Conservation (phyloP, 306 rosid species). For the Rubus parviflorus region DNA sequence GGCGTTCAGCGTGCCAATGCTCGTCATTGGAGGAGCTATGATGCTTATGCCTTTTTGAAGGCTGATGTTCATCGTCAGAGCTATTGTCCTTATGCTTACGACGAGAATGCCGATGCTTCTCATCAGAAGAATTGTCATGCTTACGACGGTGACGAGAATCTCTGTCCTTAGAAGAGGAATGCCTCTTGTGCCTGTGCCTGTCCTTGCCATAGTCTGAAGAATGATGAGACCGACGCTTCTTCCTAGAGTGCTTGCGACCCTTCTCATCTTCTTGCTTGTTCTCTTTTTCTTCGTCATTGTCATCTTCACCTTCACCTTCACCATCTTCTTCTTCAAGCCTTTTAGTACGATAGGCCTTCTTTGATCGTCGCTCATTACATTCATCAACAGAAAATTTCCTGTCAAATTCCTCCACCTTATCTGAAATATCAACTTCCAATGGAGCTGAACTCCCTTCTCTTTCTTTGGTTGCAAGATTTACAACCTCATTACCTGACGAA, state of each 20-base stretch:
- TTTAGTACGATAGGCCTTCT: constrained; percentile 55
- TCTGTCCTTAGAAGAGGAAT: constrained; percentile 50
- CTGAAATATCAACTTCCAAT: constrained; percentile 42
- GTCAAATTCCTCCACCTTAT: constrained; percentile 37
- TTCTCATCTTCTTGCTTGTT: constrained; percentile 33
- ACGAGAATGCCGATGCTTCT: constrained; percentile 35
- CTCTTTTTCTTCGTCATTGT: constrained; percentile 28
- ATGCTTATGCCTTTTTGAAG: constrained; percentile 21
- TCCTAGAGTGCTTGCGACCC: constrained; percentile 43
- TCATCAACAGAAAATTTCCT: constrained; percentile 38
- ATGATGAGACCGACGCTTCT: constrained; percentile 52
- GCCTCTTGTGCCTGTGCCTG: constrained; percentile 55
- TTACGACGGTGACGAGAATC: constrained; percentile 23
- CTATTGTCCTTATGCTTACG: constrained; percentile 30
- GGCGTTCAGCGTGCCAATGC: constrained; percentile 29
- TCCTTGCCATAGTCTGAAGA: constrained; percentile 51
- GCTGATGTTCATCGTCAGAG: constrained; percentile 36
- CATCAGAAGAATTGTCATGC: constrained; percentile 44
- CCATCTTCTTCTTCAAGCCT: constrained; percentile 39
- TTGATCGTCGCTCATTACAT: constrained; percentile 47
- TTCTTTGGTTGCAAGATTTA: constrained; percentile 47
- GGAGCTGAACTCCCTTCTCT: constrained; percentile 77
- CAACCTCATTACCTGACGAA: constrained; percentile 48
- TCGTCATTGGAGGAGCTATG: constrained; percentile 37
- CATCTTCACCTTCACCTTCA: constrained; percentile 20